Evolutionary conservation across 768 basidiomycete genomes (phyloP), one percentile per base, ranked within the genome.

Genomic region (Boletus sp.): DNA sequence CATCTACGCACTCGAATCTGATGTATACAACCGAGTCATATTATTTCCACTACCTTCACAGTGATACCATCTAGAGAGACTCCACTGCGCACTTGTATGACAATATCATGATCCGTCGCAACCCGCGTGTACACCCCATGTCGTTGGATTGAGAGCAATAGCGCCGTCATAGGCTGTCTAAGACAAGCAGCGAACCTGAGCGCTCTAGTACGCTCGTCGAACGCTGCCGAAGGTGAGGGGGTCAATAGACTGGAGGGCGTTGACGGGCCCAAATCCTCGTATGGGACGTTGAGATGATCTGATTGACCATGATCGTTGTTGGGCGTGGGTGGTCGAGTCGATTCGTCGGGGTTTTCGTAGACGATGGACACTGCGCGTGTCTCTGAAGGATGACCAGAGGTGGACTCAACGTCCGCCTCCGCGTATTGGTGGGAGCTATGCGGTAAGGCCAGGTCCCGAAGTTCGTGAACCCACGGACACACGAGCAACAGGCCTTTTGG

Each of bases 91-190:
- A 56, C 4, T 14, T 17, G 30, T 33, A 50, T 36, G n/a, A 41
- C 33, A 9, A 58, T 55, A 28, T 55, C 37, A 8, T 56, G 53
- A 28, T 58, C 48, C 36, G 57, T 50, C 11, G 59, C 59, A 15
- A 60, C 51, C 46, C 59, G 67, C 18, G 65, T 73, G 73, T 61
- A 39, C 5, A 29, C 28, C 5, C 35, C 50, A 35, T 1, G 4
- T 30, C 17, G 32, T 8, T 50, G 50, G 1, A 17, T 15, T 3
- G 33, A 44, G 33, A 62, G 54, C 12, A 60, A 47, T 35, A 62
- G 24, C 15, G 54, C 51, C 1, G 48, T 52, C 41, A 53, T 55
- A 1, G 47, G 51, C 6, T 56, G 50, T 18, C 47, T 20, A 11
- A 61, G 42, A 35, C 52, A 41, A 10, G 52, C 47, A 17, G 42